Evolutionary conservation across 352 stramenopile genomes (phyloP).

Genomic region (Phytopythium chamaehyphon): DNA sequence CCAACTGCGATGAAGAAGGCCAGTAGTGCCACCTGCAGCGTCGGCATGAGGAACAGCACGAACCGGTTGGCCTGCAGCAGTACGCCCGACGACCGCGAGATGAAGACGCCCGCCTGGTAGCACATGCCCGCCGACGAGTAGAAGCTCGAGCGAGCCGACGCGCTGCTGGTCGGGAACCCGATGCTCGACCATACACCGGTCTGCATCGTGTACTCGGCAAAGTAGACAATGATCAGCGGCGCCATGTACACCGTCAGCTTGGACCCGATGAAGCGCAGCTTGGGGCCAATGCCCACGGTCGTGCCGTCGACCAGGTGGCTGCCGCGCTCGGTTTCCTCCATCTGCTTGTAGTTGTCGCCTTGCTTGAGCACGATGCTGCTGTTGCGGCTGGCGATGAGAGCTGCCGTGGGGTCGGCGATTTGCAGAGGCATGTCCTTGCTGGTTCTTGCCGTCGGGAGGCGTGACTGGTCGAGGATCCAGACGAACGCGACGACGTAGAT

Average conservation of each 20-base stretch:
- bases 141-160: conserved; percentile 73
- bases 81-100: conserved; percentile 86
- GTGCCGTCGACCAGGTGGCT: background rate
- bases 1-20: conserved; percentile 85
- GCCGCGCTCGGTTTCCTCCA: conserved; percentile 10
- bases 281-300: conserved; percentile 43
- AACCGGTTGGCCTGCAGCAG: conserved; percentile 68
- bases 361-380: background rate
- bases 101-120: conserved; percentile 94
- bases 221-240: conserved; percentile 90
- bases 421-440: conserved; percentile 23
- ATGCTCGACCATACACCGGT: conserved; percentile 92
- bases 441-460: conserved; percentile 28
- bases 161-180: conserved; percentile 86
- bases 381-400: conserved; percentile 6
- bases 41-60: conserved; percentile 88
- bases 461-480: conserved; percentile 49
- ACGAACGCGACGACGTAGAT: conserved; percentile 62
- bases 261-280: conserved; percentile 60
- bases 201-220: conserved; percentile 93
- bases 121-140: conserved; percentile 88
- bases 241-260: conserved; percentile 89
- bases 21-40: conserved; percentile 82
- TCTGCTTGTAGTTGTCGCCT: conserved; percentile 12
- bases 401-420: conserved; percentile 25